Evolutionary conservation across 495 filamentous ascomycete species (phyloP), one percentile per base, ranked within the genome.

Genomic region (Aspergillus cavernicola): DNA sequence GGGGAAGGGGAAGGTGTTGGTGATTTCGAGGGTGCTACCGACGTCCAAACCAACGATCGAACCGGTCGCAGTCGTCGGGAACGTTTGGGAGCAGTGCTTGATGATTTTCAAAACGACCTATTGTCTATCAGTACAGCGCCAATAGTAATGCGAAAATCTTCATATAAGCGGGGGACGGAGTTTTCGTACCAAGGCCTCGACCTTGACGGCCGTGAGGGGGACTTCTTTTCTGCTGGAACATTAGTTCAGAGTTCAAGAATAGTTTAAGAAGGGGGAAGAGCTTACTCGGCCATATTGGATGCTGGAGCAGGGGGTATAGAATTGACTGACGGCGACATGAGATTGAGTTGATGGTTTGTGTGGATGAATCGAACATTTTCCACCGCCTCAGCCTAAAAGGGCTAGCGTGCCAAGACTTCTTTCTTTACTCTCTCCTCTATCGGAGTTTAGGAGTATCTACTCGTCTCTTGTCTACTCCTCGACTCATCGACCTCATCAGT

Each of bases 81-180:
- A 97, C 52, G 77, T 79, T 56, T 89, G 80, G 22, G 89, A 85
- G 78, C 86, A 87, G 77, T 95, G 90, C 76, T 92, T 96, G 63
- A 93, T 90, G 63, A 97, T 89, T 75, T 95, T 95, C 89, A 96
- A 90, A 46, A 92, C 89, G 66, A 96, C 90, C 90, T 95, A 66
- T 42, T 35, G 47, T 42, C 37, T 20, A 58, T 53, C 10, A 44
- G 23, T 16, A 33, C 10, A n/a, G 8, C 29, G 23, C 45, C 39
- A 19, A 38, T 39, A 35, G 31, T 37, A 31, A 8, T 43, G 24
- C 48, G 47, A 59, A 52, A 51, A 49, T 36, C 28, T 50, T 41
- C 24, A 53, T 59, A 64, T 59, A 65, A 41, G 63, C 47, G 58
- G 61, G 60, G 67, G 60, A 59, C 59, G 68, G 63, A 63, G 50